Evolutionary conservation across 805 yeast species (phyloP).

Genomic region (Schizosaccharomyces octosporus): DNA sequence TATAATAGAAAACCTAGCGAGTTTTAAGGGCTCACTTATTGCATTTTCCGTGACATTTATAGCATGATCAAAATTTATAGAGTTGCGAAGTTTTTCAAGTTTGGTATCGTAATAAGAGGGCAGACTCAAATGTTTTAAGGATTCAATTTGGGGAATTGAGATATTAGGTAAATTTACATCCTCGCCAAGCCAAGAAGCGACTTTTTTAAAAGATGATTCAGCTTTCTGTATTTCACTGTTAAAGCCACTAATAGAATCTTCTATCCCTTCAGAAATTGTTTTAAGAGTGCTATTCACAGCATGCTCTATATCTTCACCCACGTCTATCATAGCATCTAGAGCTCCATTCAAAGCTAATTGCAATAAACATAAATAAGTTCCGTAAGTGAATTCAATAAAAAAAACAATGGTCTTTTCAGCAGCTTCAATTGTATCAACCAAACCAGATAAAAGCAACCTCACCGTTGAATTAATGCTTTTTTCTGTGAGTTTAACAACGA

Average conservation of each 20-base stretch:
- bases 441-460: not conserved
- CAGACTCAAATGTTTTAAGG: slow-evolving; percentile 34
- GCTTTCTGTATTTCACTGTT: slow-evolving; percentile 33
- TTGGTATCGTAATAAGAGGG: slow-evolving; percentile 38
- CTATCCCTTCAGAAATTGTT: slow-evolving; percentile 32
- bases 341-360: slow-evolving; percentile 52
- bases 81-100: slow-evolving; percentile 24
- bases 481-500: not conserved
- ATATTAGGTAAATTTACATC: slow-evolving; percentile 16
- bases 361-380: slow-evolving; percentile 67
- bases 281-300: slow-evolving; percentile 37
- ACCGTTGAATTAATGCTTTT: not conserved
- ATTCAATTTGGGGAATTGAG: slow-evolving; percentile 23
- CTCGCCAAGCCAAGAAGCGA: slow-evolving; percentile 33
- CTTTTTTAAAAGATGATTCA: slow-evolving; percentile 24
- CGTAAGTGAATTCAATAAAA: slow-evolving; percentile 46
- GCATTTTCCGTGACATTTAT: slow-evolving; percentile 30
- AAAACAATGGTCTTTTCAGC: slow-evolving; percentile 37
- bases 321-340: slow-evolving; percentile 45
- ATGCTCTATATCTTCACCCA: slow-evolving; percentile 36
- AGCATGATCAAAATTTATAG: slow-evolving; percentile 36
- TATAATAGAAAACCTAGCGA: slow-evolving; percentile 11
- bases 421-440: slow-evolving; percentile 19
- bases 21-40: slow-evolving; percentile 36
- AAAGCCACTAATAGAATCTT: slow-evolving; percentile 39